Conservation (phyloP, 2,329 filamentous ascomycete genomes). For the Talaromyces funiculosus region DNA sequence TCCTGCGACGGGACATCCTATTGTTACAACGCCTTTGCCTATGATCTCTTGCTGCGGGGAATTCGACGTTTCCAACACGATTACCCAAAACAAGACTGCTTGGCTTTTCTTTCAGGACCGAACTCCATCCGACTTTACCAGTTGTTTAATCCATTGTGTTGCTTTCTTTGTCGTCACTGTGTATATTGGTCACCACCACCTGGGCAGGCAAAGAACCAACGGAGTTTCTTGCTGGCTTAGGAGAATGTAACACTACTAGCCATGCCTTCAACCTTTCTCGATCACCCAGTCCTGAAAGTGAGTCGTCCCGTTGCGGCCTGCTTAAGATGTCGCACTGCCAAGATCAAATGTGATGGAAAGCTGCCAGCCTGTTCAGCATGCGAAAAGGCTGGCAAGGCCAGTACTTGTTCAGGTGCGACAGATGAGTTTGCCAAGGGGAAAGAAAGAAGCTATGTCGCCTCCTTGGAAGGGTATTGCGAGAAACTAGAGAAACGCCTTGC, state of each 20-base stretch:
- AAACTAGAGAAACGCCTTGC: slow-evolving; percentile 72
- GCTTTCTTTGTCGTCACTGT: not conserved
- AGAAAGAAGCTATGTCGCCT: slow-evolving; percentile 93
- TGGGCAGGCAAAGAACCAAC: not conserved
- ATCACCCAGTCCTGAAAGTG: slow-evolving; percentile 48
- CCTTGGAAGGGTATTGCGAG: slow-evolving; percentile 85
- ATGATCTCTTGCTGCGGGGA: not conserved
- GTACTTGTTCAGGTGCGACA: slow-evolving; percentile 87
- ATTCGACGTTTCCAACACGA: not conserved
- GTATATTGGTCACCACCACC: not conserved
- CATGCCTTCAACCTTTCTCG: slow-evolving; percentile 35
- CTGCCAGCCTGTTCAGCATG: slow-evolving; percentile 92
- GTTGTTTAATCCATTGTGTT: not conserved
- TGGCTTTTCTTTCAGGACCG: not conserved
- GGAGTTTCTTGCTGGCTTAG: not conserved
- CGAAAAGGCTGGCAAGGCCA: slow-evolving; percentile 79
- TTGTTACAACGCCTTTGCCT: not conserved
- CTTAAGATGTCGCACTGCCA: slow-evolving; percentile 78
- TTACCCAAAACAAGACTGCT: not conserved
- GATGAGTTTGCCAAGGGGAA: slow-evolving; percentile 95
- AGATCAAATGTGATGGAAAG: slow-evolving; percentile 98
- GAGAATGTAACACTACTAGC: slow-evolving; percentile 19
- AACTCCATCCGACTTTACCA: not conserved
- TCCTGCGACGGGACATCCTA: not conserved
- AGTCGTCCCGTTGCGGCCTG: slow-evolving; percentile 75